These are phyloP conservation scores for Prunus mongolica DNA, from an alignment of 306 rosid species.

Conservation along the genomic window DNA sequence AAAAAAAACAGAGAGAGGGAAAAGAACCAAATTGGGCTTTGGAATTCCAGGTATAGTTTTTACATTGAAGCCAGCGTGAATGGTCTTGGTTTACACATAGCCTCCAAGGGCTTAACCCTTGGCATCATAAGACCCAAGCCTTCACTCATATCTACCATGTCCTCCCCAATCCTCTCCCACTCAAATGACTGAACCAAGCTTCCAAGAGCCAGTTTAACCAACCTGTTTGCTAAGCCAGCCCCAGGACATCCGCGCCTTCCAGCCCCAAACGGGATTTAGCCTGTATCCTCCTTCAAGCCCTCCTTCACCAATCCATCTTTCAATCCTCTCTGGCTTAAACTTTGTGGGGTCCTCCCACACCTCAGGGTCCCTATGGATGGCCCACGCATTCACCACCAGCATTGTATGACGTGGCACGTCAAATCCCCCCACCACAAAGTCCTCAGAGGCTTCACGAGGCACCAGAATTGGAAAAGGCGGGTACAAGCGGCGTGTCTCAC, in stretches of 20 bases:
- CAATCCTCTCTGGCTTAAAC: conserved; percentile 36
- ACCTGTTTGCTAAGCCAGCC: conserved; percentile 26
- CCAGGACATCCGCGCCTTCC: conserved; percentile 65
- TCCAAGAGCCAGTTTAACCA: conserved; percentile 26
- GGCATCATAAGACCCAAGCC: conserved; percentile 18
- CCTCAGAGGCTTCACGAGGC: conserved; percentile 25
- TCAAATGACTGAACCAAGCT: conserved; percentile 34
- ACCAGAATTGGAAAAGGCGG: conserved; percentile 13
- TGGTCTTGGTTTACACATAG: conserved; percentile 4
- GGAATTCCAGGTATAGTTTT: background rate
- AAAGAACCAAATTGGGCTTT: too few species aligned
- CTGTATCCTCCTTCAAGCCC: background rate
- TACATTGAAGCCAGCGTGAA: background rate
- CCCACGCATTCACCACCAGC: conserved; percentile 30
- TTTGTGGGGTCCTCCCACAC: conserved; percentile 25
- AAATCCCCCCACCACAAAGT: conserved; percentile 21
- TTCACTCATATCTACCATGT: conserved; percentile 19
- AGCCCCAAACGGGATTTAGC: conserved; percentile 43
- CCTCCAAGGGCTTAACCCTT: conserved; percentile 10
- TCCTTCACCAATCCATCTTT: background rate
- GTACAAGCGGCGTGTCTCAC: conserved; percentile 26
- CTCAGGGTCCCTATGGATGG: conserved; percentile 29
- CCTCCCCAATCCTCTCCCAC: conserved; percentile 10
- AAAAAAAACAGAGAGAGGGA: too few species aligned
- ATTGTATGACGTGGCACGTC: conserved; percentile 20